These are phyloP conservation scores for Datisca glomerata DNA, from an alignment of 306 rosid genomes.

Conservation along the genomic window DNA sequence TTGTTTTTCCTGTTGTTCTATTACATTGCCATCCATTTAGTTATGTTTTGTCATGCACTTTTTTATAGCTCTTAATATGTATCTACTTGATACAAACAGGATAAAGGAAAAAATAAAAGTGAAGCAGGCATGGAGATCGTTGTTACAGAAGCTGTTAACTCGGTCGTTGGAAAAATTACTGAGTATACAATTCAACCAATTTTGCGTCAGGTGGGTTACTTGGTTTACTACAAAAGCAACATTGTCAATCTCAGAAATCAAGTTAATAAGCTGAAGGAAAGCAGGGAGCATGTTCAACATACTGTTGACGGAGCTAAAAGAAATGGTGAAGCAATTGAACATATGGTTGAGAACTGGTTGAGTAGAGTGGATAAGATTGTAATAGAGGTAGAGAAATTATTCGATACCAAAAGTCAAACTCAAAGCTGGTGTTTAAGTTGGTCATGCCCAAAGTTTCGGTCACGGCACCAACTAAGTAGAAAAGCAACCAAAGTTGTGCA, in stretches of 20 bases:
- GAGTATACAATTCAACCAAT: constrained; percentile 6
- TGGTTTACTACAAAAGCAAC: constrained; percentile 5
- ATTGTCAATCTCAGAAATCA: not conserved
- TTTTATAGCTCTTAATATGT: too few species aligned
- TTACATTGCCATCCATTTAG: too few species aligned
- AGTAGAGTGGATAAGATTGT: not conserved
- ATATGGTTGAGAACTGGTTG: constrained; percentile 11
- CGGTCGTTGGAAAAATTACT: not conserved
- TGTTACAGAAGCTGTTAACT: not conserved
- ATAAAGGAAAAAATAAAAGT: too few species aligned
- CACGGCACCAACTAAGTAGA: constrained; percentile 5
- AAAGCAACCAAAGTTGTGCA: not conserved
- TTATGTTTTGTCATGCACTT: too few species aligned
- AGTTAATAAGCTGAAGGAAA: not conserved
- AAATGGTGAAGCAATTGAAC: constrained; percentile 3
- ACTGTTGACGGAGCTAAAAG: constrained; percentile 2
- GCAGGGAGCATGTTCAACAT: not conserved
- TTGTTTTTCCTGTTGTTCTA: too few species aligned
- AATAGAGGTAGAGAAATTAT: not conserved
- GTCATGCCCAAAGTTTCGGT: constrained; percentile 4
- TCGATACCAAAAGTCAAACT: not conserved
- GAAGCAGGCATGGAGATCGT: too few species aligned
- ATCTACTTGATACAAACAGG: too few species aligned
- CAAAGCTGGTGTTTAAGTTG: not conserved
- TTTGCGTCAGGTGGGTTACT: constrained; percentile 11